These are phyloP conservation scores for Linum tenue DNA, from an alignment of 345 rosid genomes.

Conservation along the genomic window DNA sequence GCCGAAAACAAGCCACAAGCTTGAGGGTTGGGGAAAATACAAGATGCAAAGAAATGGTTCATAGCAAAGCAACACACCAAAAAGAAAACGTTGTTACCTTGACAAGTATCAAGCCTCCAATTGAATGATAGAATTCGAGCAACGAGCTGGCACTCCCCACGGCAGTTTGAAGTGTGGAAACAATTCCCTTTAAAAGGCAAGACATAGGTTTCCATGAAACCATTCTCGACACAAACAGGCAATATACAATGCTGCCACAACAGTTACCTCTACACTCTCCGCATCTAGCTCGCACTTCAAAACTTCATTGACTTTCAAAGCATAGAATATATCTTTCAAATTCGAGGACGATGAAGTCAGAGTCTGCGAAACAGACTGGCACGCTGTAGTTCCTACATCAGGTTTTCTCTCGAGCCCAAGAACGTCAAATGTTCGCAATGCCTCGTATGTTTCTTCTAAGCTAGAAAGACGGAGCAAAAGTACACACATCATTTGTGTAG, in stretches of 20 bases:
- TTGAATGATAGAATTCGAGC: conserved; percentile 67
- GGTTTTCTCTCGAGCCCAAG: conserved; percentile 56
- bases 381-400: conserved; percentile 38
- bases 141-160: conserved; percentile 53
- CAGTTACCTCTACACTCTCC: conserved; percentile 46
- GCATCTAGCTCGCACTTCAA: conserved; percentile 43
- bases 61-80: too few species aligned
- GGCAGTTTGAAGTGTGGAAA: conserved; percentile 56
- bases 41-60: not conserved
- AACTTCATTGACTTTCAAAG: conserved; percentile 58
- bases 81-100: conserved; percentile 42
- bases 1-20: conserved; percentile 1
- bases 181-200: conserved; percentile 38
- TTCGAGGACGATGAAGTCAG: conserved; percentile 49
- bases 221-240: not conserved
- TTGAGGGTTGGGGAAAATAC: not conserved
- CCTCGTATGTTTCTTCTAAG: conserved; percentile 71
- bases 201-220: not conserved
- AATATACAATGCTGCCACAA: not conserved
- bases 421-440: conserved; percentile 63
- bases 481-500: not conserved
- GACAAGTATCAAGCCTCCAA: conserved; percentile 58
- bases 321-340: conserved; percentile 55
- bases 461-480: conserved; percentile 25
- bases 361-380: conserved; percentile 39